phyloP scores from a whole-genome alignment of 2,329 filamentous ascomycete species.

The Fusarium denticulatum region DNA sequence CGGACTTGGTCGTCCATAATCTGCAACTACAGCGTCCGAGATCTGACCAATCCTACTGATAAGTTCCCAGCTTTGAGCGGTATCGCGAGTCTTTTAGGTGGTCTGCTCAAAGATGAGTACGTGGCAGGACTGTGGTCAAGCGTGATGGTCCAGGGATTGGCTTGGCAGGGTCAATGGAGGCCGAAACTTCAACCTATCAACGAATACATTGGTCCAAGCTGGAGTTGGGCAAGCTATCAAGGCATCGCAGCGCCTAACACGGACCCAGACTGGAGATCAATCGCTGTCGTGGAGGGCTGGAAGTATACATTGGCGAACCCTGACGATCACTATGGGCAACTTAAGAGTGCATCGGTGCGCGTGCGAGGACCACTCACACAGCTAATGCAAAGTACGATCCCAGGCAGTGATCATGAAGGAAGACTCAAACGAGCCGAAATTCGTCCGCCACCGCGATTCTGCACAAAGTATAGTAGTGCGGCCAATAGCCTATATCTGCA shows the following conservation, averaged over 20 bases:
- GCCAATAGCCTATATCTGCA: rapidly evolving
- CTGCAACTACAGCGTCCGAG: rapidly evolving
- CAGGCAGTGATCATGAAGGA: rapidly evolving
- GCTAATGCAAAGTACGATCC: background rate
- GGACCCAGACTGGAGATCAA: rapidly evolving
- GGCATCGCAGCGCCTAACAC: rapidly evolving
- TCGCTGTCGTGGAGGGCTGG: rapidly evolving
- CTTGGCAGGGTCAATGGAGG: background rate
- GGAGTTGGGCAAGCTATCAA: background rate
- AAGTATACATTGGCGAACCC: rapidly evolving
- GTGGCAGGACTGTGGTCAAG: background rate
- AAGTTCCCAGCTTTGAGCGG: rapidly evolving
- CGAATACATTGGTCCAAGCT: background rate
- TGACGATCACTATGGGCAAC: background rate
- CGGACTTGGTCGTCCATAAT: rapidly evolving
- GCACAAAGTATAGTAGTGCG: rapidly evolving
- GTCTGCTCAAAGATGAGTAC: background rate
- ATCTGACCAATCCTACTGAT: rapidly evolving
- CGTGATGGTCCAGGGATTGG: rapidly evolving
- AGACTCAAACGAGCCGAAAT: background rate
- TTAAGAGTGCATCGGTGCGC: rapidly evolving
- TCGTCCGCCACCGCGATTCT: rapidly evolving
- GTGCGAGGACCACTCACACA: rapidly evolving
- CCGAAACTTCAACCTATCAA: rapidly evolving
- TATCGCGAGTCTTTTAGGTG: rapidly evolving